phyloP scores from a whole-genome alignment of 805 yeast species.

The Lachancea dasiensis region DNA sequence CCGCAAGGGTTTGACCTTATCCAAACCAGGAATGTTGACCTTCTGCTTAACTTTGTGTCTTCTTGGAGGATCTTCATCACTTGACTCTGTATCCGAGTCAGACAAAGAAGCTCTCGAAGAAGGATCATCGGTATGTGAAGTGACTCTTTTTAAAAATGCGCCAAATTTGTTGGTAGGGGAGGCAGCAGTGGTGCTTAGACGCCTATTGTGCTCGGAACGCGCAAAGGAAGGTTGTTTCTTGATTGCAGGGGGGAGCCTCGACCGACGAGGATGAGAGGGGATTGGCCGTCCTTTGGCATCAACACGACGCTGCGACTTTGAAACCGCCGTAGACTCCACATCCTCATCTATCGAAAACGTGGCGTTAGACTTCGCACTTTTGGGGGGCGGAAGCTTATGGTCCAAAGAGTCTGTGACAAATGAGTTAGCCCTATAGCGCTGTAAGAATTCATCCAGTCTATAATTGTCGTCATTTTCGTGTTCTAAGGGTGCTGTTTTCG shows the following conservation, averaged over 20 bases:
- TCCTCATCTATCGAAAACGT: constrained; percentile 18
- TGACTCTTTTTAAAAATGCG: constrained; percentile 30
- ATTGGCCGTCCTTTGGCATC: constrained; percentile 41
- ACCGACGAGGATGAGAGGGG: constrained; percentile 45
- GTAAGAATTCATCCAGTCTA: constrained; percentile 41
- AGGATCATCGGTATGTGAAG: constrained; percentile 22
- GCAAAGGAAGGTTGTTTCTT: constrained; percentile 11
- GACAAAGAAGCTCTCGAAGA: constrained; percentile 1
- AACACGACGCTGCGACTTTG: constrained; percentile 15
- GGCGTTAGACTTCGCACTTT: background rate
- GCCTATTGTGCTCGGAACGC: background rate
- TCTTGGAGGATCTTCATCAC: constrained; percentile 3
- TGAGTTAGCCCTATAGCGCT: constrained; percentile 28
- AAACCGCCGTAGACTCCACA: constrained; percentile 2
- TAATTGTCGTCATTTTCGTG: constrained; percentile 38
- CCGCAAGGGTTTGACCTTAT: constrained; percentile 39
- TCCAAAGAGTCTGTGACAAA: background rate
- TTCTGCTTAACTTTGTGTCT: background rate
- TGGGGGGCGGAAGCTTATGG: background rate
- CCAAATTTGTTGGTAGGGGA: constrained; percentile 27
- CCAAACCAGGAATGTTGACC: constrained; percentile 36
- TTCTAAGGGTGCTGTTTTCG: constrained; percentile 14
- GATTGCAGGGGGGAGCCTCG: constrained; percentile 47
- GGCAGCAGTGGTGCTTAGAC: constrained; percentile 2
- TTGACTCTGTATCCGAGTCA: constrained; percentile 10